phyloP scores from a whole-genome alignment of 1,139 yeast genomes.

The Protomyces pachydermus region DNA sequence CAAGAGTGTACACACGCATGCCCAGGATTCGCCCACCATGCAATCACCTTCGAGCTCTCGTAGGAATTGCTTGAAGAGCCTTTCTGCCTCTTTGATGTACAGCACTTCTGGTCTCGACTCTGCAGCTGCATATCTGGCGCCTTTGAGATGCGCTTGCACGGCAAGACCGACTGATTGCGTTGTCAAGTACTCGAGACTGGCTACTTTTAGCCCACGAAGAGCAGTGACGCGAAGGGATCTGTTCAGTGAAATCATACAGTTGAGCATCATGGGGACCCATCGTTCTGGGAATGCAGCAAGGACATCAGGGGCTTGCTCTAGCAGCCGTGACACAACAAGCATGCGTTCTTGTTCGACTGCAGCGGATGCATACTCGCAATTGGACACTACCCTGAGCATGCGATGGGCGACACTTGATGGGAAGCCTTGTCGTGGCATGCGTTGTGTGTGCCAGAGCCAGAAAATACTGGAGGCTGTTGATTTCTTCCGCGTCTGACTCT shows the following conservation, averaged over 20 bases:
- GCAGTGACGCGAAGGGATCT: conserved; percentile 1
- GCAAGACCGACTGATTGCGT: conserved; percentile 7
- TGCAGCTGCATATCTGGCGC: not conserved
- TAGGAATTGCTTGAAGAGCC: conserved; percentile 27
- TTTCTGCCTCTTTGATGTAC: conserved; percentile 23
- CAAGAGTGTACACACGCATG: conserved; percentile 29
- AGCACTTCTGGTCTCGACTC: not conserved
- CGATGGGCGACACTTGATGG: conserved; percentile 20
- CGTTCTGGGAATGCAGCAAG: not conserved
- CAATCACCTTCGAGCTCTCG: conserved; percentile 30
- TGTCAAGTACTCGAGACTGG: not conserved
- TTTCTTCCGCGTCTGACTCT: conserved; percentile 28
- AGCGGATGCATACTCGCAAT: conserved; percentile 21
- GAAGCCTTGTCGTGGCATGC: conserved; percentile 9
- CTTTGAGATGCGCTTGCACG: conserved; percentile 17
- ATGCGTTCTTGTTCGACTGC: conserved; percentile 25
- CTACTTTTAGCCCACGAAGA: not conserved
- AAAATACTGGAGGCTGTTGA: conserved; percentile 25
- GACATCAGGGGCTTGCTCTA: conserved; percentile 24
- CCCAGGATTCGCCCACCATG: conserved; percentile 32
- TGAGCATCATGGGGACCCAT: conserved; percentile 14
- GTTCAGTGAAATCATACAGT: conserved; percentile 1
- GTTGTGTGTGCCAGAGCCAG: conserved; percentile 27
- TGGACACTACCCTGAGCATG: conserved; percentile 16
- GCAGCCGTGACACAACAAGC: conserved; percentile 20